These are phyloP conservation scores for Paspalum vaginatum DNA, from an alignment of 176 grass and related monocot species.

Conservation along the genomic window DNA sequence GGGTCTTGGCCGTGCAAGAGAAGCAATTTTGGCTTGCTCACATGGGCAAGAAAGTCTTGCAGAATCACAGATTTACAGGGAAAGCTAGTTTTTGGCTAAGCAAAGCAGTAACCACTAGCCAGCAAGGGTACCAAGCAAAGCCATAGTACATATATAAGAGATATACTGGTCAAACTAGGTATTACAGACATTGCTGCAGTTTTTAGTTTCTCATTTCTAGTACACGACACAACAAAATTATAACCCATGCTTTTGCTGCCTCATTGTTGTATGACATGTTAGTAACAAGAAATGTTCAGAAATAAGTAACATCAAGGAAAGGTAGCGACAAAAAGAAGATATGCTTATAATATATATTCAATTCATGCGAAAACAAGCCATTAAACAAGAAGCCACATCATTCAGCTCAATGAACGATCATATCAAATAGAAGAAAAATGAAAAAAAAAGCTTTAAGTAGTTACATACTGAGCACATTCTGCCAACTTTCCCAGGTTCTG, in stretches of 20 bases:
- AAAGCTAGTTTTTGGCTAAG: neutral
- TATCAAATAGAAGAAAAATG: conserved; percentile 31
- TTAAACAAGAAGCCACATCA: conserved; percentile 11
- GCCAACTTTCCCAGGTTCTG: conserved; percentile 89
- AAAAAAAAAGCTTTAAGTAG: neutral
- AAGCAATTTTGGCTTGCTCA: neutral
- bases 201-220: neutral
- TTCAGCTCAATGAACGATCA: conserved; percentile 15
- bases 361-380: neutral
- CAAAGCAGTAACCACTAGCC: neutral
- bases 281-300: conserved; percentile 2
- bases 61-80: neutral
- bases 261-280: neutral
- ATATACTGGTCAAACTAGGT: neutral
- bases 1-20: neutral
- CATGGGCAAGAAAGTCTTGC: neutral
- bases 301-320: conserved; percentile 1
- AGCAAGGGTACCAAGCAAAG: neutral
- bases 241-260: neutral
- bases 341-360: conserved; percentile 6
- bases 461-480: conserved; percentile 91
- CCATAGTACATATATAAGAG: neutral
- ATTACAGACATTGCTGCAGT: neutral
- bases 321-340: neutral
- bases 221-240: neutral